Conservation (phyloP, 2,329 filamentous ascomycete genomes). For the Myriosclerotinia duriaeana region DNA sequence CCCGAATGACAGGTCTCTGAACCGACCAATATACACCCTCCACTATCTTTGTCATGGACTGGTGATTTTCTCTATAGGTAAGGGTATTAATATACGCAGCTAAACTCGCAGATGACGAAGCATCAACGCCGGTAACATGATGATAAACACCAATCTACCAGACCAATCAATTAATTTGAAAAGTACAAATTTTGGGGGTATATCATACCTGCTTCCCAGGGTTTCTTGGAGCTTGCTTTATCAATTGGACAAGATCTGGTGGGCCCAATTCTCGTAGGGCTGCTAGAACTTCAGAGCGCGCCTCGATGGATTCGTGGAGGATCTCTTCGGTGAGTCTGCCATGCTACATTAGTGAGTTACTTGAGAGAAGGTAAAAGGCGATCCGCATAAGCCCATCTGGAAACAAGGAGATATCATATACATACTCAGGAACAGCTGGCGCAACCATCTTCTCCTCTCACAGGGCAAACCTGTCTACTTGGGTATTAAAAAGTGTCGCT, state of each 20-base stretch:
- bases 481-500: constrained; percentile 4
- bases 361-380: neutral
- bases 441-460: constrained; percentile 41
- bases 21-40: constrained; percentile 89
- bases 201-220: constrained; percentile 54
- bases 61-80: constrained; percentile 83
- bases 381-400: constrained; percentile 1
- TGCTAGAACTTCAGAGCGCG: constrained; percentile 84
- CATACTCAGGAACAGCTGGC: constrained; percentile 75
- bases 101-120: constrained; percentile 93
- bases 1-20: neutral
- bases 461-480: constrained; percentile 14
- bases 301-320: constrained; percentile 85
- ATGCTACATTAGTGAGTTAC: constrained; percentile 28
- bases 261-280: constrained; percentile 89
- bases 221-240: constrained; percentile 68
- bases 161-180: constrained; percentile 25
- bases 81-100: constrained; percentile 98
- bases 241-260: constrained; percentile 90
- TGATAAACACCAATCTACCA: constrained; percentile 86
- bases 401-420: constrained; percentile 28
- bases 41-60: constrained; percentile 76
- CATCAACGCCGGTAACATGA: constrained; percentile 95
- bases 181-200: neutral
- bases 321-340: constrained; percentile 88